Percentiles rank a stretch among this genome's conserved stretches.
Conservation (phyloP, 768 basidiomycete species). For the Lyophyllum semitale region DNA sequence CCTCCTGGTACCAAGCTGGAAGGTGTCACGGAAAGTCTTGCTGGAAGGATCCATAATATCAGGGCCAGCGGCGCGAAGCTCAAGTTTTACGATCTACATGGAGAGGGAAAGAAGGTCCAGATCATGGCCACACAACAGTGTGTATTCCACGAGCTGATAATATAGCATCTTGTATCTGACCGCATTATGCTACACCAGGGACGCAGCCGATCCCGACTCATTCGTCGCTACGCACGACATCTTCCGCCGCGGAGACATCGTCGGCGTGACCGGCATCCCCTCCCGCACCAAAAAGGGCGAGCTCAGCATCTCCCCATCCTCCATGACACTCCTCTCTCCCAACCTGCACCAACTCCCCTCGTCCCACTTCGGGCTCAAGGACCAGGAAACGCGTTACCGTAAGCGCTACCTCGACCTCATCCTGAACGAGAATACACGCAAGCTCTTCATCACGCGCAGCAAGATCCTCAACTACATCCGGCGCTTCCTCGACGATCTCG, state of each 20-base stretch:
- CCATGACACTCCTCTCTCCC: constrained; percentile 88
- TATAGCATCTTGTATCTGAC: neutral
- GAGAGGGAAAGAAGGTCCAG: constrained; percentile 92
- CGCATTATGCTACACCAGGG: constrained; percentile 39
- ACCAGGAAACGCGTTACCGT: constrained; percentile 95
- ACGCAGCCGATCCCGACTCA: constrained; percentile 59
- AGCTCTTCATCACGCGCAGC: constrained; percentile 88
- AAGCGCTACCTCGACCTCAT: constrained; percentile 99
- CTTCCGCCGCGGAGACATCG: constrained; percentile 95
- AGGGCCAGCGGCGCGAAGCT: constrained; percentile 82
- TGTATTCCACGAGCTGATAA: constrained; percentile 30
- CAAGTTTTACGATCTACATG: constrained; percentile 91
- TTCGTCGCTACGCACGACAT: constrained; percentile 78
- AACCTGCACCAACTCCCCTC: constrained; percentile 97
- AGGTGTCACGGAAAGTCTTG: constrained; percentile 60
- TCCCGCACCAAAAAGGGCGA: constrained; percentile 95
- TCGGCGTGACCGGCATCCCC: constrained; percentile 88
- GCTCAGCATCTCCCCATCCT: constrained; percentile 81
- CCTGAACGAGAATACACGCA: constrained; percentile 86
- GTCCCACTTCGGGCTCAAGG: constrained; percentile 91
- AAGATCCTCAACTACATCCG: constrained; percentile 92
- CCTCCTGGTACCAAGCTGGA: constrained; percentile 66
- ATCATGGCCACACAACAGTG: constrained; percentile 90
- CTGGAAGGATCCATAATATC: constrained; percentile 92
- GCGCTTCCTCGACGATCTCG: constrained; percentile 84